Base-by-base conservation (phyloP, 345 rosid genomes). In the Ceriops decandra region DNA sequence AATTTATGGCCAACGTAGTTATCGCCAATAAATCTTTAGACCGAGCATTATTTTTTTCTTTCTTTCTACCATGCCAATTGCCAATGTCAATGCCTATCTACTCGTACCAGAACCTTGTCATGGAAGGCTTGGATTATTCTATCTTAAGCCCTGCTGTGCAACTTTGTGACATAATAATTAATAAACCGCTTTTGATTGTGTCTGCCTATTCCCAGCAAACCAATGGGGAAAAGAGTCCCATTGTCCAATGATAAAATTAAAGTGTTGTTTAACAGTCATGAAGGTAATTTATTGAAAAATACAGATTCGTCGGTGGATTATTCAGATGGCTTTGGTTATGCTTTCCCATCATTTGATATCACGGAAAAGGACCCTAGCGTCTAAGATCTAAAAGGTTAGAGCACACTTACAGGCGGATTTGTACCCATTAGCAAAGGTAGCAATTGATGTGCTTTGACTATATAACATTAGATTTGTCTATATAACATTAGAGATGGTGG, bases 301-400 rank as follows among this genome's bases (percentile, higher is more conserved):
- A 52, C 6, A 56, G 76, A 72, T 78, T 57, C 80, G 82, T 75
- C 78, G 78, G 84, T 78, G 78, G 82, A 81, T 72, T 72, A 52
- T 46, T 64, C 38, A 67, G 46, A 65, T 69, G 67, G 52, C 24
- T 61, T 68, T 22, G 53, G 80, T 53, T 68, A 64, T 33, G 66
- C 47, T 72, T 52, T 64, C 77, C 68, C 79, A 71, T 77, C 65
- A 71, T 42, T 69, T 42, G 17, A 60, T 57, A 58, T 47, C 64
- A 64, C 42, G 27, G 49, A 42, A 42, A 42, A 42, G 17, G 49
- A 33, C 36, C 47, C 42, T 38, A 35, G 26, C 67, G 42, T 61
- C 56, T 59, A 53, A 28, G 26, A 52, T 54, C 65, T 20, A 61
- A 70, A 53, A 42, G 49, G 17, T 60, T 54, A 30, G 64, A 17